Evolutionary conservation across 257 asterid species (phyloP).

Genomic region (Jasminum sambac): DNA sequence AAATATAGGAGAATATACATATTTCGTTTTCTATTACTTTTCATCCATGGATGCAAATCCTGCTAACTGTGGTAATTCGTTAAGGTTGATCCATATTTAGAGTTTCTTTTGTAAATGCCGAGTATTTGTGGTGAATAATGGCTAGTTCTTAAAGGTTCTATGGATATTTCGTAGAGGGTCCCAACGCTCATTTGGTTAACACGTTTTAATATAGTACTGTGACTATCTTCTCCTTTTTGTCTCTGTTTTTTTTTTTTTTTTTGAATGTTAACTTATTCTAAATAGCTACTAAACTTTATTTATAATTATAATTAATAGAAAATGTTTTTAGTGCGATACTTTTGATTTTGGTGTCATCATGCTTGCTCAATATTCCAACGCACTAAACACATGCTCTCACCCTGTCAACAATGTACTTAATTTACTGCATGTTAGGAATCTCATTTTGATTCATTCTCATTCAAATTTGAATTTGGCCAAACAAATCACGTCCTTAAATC

Average conservation of each 20-base stretch:
- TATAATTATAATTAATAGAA: not conserved
- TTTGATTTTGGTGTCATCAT: not conserved
- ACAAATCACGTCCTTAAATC: too few relatives aligned
- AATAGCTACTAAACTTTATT: too few relatives aligned
- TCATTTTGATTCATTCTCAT: too few relatives aligned
- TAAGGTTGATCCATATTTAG: not conserved
- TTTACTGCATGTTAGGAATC: too few relatives aligned
- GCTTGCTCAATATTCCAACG: not conserved
- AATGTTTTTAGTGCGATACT: not conserved
- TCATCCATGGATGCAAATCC: not conserved
- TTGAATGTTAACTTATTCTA: too few relatives aligned
- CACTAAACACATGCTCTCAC: not conserved
- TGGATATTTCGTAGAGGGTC: not conserved
- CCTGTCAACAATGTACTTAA: not conserved
- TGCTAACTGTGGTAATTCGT: not conserved
- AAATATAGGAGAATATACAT: not conserved
- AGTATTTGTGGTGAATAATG: not conserved
- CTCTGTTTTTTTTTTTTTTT: too few relatives aligned
- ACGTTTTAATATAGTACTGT: not conserved
- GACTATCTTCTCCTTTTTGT: too few relatives aligned
- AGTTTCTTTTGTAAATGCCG: not conserved
- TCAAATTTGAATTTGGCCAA: too few relatives aligned
- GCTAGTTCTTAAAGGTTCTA: not conserved
- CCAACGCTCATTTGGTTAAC: not conserved
- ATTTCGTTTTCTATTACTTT: not conserved